Evolutionary conservation across 352 stramenopile species (phyloP), one percentile per base, ranked within the genome.

Genomic region (Globisporangium mamillatum): DNA sequence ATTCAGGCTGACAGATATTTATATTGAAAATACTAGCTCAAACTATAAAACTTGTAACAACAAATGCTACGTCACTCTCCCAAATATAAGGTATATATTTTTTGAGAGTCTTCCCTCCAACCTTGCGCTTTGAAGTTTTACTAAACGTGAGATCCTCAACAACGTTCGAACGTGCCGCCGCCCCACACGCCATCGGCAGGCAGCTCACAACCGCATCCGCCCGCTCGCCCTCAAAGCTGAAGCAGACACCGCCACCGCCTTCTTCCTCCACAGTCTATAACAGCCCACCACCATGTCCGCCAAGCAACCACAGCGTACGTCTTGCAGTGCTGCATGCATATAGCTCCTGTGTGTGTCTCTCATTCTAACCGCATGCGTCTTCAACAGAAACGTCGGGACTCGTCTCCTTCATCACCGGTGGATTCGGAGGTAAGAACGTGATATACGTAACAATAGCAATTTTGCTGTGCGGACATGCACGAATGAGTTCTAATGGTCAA

Each of bases 391-490:
- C 79, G 34, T 97, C 92, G 50, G 86, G 88, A 48, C 59, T 98
- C 54, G 94, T 98, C 79, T 97, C 89, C 53, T 98, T 98, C 75
- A 74, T 98, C 64, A 97, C 94, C 27, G 96, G 96, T 67, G 94
- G 95, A 46, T 90, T 98, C 66, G 94, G 94, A 60, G 93, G 94
- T 91, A 77, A 70, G 79, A 52, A 52, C 44, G 44, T 6, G 44
- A 24, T 52, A 50, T 2, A 7, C 29, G 29, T 38, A 38, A 41
- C 6, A 59, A 25, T 9, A 38, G 14, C 3, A 57, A 27, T 16
- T 57, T 68, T 18, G n/a, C 18, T 57, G 12, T 46, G 14, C 46
- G 9, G 14, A 6, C 27, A 41, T 64, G 22, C n/a, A 32, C 34
- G 16, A 64, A 27, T 22, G 6, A n/a, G 6, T 24, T 41, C 2